phyloP scores from a whole-genome alignment of 2,329 filamentous ascomycete species.

The Paecilomyces formosus region DNA sequence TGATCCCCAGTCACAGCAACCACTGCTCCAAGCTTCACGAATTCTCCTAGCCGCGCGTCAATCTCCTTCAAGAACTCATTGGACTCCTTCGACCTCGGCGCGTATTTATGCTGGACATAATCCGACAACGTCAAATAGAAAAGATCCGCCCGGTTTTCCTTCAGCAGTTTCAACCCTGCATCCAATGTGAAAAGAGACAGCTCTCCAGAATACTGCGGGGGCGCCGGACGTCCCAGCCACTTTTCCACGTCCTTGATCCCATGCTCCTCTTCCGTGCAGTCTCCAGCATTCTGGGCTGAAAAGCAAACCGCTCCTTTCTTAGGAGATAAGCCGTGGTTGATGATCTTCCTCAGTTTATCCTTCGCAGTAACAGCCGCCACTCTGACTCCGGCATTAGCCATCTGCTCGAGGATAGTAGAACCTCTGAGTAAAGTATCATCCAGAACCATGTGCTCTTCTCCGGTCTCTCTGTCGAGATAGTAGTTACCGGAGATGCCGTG shows the following conservation, averaged over 20 bases:
- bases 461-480: conserved; percentile 34
- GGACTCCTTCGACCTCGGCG: conserved; percentile 27
- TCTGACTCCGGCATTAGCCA: conserved; percentile 31
- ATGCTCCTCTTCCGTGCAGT: conserved; percentile 21
- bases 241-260: conserved; percentile 26
- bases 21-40: conserved; percentile 26
- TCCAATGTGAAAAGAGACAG: conserved; percentile 37
- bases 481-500: conserved; percentile 41
- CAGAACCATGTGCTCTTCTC: conserved; percentile 34
- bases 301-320: conserved; percentile 29
- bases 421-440: conserved; percentile 36
- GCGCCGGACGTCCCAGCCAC: conserved; percentile 30
- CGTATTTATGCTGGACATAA: conserved; percentile 37
- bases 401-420: conserved; percentile 35
- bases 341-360: conserved; percentile 37
- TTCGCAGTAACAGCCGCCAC: conserved; percentile 40
- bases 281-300: conserved; percentile 17
- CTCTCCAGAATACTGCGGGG: conserved; percentile 35
- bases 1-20: conserved; percentile 37
- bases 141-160: conserved; percentile 31
- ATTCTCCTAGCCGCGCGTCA: neutral
- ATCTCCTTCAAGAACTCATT: conserved; percentile 29
- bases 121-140: conserved; percentile 39
- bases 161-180: conserved; percentile 33
- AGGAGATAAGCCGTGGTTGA: conserved; percentile 26